Conservation (phyloP, 2,329 filamentous ascomycete genomes). For the Neopestalotiopsis rosae region DNA sequence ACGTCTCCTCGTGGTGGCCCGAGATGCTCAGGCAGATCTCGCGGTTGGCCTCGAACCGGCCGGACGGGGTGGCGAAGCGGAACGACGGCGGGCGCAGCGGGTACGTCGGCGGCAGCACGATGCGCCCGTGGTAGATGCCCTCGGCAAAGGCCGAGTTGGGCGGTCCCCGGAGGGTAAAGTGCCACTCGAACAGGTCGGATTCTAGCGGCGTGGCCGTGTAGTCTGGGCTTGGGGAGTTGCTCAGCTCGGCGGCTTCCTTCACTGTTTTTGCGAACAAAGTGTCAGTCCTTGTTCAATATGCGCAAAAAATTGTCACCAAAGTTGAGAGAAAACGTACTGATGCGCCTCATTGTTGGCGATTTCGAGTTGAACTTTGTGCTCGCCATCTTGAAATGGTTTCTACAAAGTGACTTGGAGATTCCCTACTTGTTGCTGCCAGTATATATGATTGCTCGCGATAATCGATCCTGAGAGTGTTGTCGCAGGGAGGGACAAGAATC, state of each 20-base stretch:
- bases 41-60: slow-evolving; percentile 93
- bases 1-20: slow-evolving; percentile 96
- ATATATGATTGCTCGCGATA: too few relatives aligned
- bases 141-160: slow-evolving; percentile 78
- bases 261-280: slow-evolving; percentile 56
- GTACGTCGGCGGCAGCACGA: slow-evolving; percentile 87
- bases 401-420: too few relatives aligned
- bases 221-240: slow-evolving; percentile 79
- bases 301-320: not conserved
- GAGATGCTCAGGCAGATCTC: slow-evolving; percentile 96
- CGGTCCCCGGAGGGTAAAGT: slow-evolving; percentile 94
- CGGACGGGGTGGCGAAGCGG: slow-evolving; percentile 89
- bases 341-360: slow-evolving; percentile 84
- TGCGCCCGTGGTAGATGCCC: slow-evolving; percentile 95
- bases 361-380: slow-evolving; percentile 69
- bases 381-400: slow-evolving; percentile 39
- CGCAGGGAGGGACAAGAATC: too few relatives aligned
- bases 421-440: too few relatives aligned
- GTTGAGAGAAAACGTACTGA: slow-evolving; percentile 59
- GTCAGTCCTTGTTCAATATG: not conserved
- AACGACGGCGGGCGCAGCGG: slow-evolving; percentile 93
- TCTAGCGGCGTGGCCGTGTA: slow-evolving; percentile 87
- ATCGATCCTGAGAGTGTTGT: too few relatives aligned
- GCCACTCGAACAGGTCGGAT: slow-evolving; percentile 95
- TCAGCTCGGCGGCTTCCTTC: slow-evolving; percentile 89